Evolutionary conservation across 1,139 yeast genomes (phyloP).

Genomic region (Casaregolazyma lundiana): DNA sequence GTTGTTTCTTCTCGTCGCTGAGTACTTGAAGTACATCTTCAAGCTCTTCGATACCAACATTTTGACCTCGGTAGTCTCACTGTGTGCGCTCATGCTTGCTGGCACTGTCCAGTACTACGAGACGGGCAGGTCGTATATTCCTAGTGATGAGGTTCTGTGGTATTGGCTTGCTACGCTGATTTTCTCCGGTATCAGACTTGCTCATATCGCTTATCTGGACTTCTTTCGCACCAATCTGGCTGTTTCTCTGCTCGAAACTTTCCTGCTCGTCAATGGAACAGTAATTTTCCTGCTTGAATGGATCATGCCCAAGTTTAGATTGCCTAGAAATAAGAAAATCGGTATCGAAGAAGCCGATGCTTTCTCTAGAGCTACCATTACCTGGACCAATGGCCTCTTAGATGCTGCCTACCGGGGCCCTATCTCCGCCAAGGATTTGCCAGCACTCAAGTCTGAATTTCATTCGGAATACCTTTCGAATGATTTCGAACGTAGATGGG

Average conservation of each 20-base stretch:
- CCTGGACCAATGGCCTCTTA: constrained; percentile 87
- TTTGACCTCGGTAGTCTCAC: constrained; percentile 1
- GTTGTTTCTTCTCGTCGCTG: not conserved
- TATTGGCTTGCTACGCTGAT: constrained; percentile 63
- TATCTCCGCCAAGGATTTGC: constrained; percentile 72
- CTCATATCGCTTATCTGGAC: constrained; percentile 20
- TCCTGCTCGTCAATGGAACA: constrained; percentile 5
- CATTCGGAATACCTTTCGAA: constrained; percentile 47
- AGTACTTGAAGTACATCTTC: not conserved
- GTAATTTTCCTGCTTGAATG: constrained; percentile 16
- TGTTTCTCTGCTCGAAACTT: constrained; percentile 4
- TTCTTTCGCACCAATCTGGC: not conserved
- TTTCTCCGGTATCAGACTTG: constrained; percentile 43
- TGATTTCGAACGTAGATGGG: constrained; percentile 55
- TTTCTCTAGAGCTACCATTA: constrained; percentile 67
- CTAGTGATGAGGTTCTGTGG: constrained; percentile 61
- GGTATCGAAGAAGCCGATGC: constrained; percentile 63
- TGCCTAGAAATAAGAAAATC: constrained; percentile 8
- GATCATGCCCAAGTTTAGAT: constrained; percentile 15
- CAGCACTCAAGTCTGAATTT: constrained; percentile 63
- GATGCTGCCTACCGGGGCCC: constrained; percentile 63
- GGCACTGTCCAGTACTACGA: constrained; percentile 66
- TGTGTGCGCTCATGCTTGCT: constrained; percentile 29
- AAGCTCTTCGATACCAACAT: constrained; percentile 4
- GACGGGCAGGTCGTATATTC: constrained; percentile 55